These are phyloP conservation scores for Leccinum huronense DNA, from an alignment of 1,284 basidiomycete species.

Conservation along the genomic window DNA sequence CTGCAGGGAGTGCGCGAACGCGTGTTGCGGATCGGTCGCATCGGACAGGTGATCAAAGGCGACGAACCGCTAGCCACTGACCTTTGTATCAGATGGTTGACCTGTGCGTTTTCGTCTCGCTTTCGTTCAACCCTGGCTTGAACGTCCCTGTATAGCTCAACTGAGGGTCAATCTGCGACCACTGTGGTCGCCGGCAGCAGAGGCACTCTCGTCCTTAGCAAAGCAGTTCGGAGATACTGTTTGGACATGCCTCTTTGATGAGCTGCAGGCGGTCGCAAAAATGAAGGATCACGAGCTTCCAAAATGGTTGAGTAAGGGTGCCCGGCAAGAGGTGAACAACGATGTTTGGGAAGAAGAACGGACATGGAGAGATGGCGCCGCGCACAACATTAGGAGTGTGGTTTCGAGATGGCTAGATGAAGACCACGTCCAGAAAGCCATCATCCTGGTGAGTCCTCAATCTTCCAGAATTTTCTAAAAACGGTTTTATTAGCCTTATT, in stretches of 20 bases:
- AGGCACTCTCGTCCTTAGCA: constrained; percentile 61
- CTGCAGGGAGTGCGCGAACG: constrained; percentile 82
- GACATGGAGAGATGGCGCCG: constrained; percentile 71
- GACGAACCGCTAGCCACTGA: constrained; percentile 54
- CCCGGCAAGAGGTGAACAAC: constrained; percentile 34
- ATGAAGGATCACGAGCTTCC: constrained; percentile 11
- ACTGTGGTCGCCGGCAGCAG: constrained; percentile 78
- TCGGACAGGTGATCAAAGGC: constrained; percentile 54
- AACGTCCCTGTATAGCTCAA: constrained; percentile 55
- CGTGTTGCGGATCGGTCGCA: constrained; percentile 65
- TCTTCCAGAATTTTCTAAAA: too few relatives aligned
- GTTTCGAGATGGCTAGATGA: constrained; percentile 48
- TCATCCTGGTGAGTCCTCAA: constrained; percentile 38
- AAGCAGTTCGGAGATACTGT: constrained; percentile 63
- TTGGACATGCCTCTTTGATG: constrained; percentile 69
- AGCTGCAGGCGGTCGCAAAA: constrained; percentile 46
- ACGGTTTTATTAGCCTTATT: background rate
- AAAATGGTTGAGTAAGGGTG: constrained; percentile 18
- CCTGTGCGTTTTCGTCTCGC: constrained; percentile 43
- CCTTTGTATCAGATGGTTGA: constrained; percentile 61
- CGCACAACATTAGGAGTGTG: constrained; percentile 54
- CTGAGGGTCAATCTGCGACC: constrained; percentile 90
- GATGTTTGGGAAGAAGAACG: constrained; percentile 64
- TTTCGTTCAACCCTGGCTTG: background rate
- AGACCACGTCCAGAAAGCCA: constrained; percentile 25